Base-by-base conservation (phyloP, 2,329 filamentous ascomycete genomes). In the Ascochyta fabae region DNA sequence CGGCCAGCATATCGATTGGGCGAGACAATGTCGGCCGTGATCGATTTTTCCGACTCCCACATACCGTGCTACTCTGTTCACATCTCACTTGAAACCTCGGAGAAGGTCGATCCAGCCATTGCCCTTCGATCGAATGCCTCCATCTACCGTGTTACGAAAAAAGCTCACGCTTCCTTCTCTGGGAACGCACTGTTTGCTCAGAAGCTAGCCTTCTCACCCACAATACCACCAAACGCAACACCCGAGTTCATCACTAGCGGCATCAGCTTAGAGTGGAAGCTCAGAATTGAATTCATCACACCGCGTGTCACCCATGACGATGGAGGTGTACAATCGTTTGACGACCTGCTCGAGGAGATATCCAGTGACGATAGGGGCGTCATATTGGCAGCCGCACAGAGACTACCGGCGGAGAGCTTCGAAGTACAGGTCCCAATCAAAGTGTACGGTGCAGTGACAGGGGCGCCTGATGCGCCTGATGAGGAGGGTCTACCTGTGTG, bases 181-280 rank as follows among this genome's bases (percentile, higher is more conserved):
- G 92, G 96, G 73, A 92, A 90, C 29, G 89, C 91, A 0, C 81
- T 98, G 4, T 97, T 90, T 72, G 87, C 92, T 2, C 84, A 89
- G 7, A 84, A 92, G 45, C 82, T 94, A 22, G 86, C 90, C 6
- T 97, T 98, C 68, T 88, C 83, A 8, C 90, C 92, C 0, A 89
- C 91, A 0, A 92, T 99, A 44, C 95, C 95, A 0, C 84, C 89
- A 16, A 83, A 83, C 13, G 92, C 91, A 0, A 96, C 93, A 0
- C 95, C 95, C 0, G 92, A 95, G 61, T 96, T 99, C 64, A 84
- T 96, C 42, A 99, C 95, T 0, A 96, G 87, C 58, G 93, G 93
- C 2, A 86, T 99, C 4, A 90, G 86, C 61, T 80, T 97, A 24
- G 89, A 92, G 63, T 99, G 95, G 95, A 90, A 89, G 73, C 80